Evolutionary conservation across 176 grass and related monocot genomes (phyloP), one percentile per base, ranked within the genome.

Genomic region (Eremochloa ophiuroides): DNA sequence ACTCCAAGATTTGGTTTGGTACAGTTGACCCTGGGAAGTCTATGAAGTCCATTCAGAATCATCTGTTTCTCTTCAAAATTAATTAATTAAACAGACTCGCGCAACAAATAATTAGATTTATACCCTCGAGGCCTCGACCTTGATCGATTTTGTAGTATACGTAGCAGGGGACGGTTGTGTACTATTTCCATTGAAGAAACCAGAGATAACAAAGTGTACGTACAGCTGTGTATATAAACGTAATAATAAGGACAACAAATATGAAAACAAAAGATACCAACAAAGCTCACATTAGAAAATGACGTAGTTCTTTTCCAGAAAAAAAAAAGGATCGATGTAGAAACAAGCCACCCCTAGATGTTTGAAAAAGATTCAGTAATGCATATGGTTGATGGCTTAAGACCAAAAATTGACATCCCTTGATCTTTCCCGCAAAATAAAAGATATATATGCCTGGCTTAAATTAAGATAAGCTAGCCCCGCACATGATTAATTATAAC

Each of bases 1-100:
- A 82, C 50, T 82, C 71, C 71, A 81, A 67, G 40, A 9, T 18
- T 13, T 81, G 4, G 50, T 81, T 81, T 69, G 77, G 78, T 55
- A 48, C 2, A 59, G 39, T 26, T 75, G 70, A 75, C 69, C 12
- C 23, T 22, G 14, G 9, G 69, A 62, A 23, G 22, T 13, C 10
- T 35, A 44, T 44, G 44, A 39, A 84, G 26, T 15, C 25, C 37
- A 22, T 46, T 4, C 62, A 60, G 15, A 27, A 33, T 18, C 44
- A 47, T 75, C n/a, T n/a, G n/a, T n/a, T 8, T 51, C 8, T 65
- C 34, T 43, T 50, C 47, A 46, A 23, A 8, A 12, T 44, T 44
- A 44, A 15, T 15, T 13, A 44, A 43, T n/a, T n/a, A 20, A 80
- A 40, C 26, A 6, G 10, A 26, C 22, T 17, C 12, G 10, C 27